Evolutionary conservation across 2,329 filamentous ascomycete genomes (phyloP).

Genomic region (Setomelanomma holmii): DNA sequence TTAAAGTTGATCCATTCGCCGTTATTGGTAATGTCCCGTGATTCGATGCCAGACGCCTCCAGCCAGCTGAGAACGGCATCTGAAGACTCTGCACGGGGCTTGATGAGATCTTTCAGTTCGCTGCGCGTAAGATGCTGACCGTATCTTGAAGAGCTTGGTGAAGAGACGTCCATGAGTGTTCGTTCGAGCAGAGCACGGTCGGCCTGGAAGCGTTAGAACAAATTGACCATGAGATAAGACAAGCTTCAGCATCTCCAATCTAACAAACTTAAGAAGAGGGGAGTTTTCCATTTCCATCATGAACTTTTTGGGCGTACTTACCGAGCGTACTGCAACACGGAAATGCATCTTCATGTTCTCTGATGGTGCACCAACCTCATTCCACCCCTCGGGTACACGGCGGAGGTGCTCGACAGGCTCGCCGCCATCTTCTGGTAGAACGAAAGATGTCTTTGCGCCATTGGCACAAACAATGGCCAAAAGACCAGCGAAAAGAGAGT

Average conservation of each 20-base stretch:
- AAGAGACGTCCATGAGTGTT: slow-evolving; percentile 66
- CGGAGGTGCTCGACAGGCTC: slow-evolving; percentile 43
- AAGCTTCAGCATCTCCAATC: background rate
- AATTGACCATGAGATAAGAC: background rate
- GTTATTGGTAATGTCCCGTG: slow-evolving; percentile 56
- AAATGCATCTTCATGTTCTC: slow-evolving; percentile 44
- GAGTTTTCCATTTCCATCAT: background rate
- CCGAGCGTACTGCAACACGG: slow-evolving; percentile 49
- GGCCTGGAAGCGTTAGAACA: slow-evolving; percentile 51
- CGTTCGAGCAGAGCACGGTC: slow-evolving; percentile 62
- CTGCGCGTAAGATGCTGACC: slow-evolving; percentile 69
- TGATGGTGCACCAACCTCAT: slow-evolving; percentile 40
- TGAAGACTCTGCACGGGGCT: slow-evolving; percentile 58
- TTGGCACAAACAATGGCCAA: slow-evolving; percentile 40
- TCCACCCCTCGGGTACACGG: slow-evolving; percentile 47
- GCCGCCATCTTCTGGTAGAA: slow-evolving; percentile 29
- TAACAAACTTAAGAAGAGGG: background rate
- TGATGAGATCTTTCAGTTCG: slow-evolving; percentile 62
- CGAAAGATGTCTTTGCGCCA: slow-evolving; percentile 23
- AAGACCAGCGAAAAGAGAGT: slow-evolving; percentile 39
- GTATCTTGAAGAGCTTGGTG: slow-evolving; percentile 65
- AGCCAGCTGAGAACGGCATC: slow-evolving; percentile 65
- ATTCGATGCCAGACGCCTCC: slow-evolving; percentile 56
- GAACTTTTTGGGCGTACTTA: slow-evolving; percentile 22
- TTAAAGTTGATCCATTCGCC: slow-evolving; percentile 69